These are phyloP conservation scores for Conidiobolus incongruus DNA, from an alignment of 371 early-diverging fungal genomes.

Conservation along the genomic window DNA sequence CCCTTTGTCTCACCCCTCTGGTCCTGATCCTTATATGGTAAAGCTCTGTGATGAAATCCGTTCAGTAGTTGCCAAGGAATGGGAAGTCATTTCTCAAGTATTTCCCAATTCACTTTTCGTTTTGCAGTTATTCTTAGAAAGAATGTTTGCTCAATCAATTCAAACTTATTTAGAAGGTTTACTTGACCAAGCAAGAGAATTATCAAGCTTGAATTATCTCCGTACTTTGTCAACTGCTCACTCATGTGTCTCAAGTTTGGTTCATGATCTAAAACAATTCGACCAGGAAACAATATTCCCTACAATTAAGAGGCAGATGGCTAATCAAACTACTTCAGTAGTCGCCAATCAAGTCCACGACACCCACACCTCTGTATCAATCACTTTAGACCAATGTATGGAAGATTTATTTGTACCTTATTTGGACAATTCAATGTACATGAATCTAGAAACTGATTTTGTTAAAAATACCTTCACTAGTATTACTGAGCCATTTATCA, in stretches of 20 bases:
- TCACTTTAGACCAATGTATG: slow-evolving; percentile 62
- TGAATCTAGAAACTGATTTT: slow-evolving; percentile 45
- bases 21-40: slow-evolving; percentile 49
- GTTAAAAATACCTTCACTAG: slow-evolving; percentile 32
- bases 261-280: slow-evolving; percentile 36
- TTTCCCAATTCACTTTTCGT: slow-evolving; percentile 83
- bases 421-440: slow-evolving; percentile 65
- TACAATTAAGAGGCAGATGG: slow-evolving; percentile 5
- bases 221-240: slow-evolving; percentile 53
- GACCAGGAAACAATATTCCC: slow-evolving; percentile 9
- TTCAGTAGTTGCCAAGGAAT: slow-evolving; percentile 60
- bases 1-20: slow-evolving; percentile 28
- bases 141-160: slow-evolving; percentile 86
- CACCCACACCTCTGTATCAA: slow-evolving; percentile 14
- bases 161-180: slow-evolving; percentile 69
- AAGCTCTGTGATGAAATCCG: slow-evolving; percentile 65
- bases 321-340: neutral
- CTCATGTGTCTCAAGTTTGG: slow-evolving; percentile 43
- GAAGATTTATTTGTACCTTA: slow-evolving; percentile 88
- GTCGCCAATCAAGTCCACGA: neutral
- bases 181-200: slow-evolving; percentile 35
- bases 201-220: slow-evolving; percentile 54
- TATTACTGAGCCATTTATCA: slow-evolving; percentile 10
- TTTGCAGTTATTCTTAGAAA: slow-evolving; percentile 77
- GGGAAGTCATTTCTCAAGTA: slow-evolving; percentile 66